Conservation (phyloP, 805 yeast genomes). For the Saccharomycopsis lassenensis region DNA sequence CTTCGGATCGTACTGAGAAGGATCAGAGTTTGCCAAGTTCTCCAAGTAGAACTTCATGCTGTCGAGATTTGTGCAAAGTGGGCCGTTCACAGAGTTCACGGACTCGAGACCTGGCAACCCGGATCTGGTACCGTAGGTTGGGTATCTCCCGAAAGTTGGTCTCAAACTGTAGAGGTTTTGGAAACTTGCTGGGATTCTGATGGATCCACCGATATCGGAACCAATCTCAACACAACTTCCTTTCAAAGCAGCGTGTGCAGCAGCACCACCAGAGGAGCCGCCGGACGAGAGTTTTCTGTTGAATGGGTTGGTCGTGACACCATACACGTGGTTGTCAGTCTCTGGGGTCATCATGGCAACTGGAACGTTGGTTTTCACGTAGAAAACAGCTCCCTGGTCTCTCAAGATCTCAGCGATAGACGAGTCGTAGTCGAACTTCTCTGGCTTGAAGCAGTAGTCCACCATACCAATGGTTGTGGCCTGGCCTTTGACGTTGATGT, state of each 20-base stretch:
- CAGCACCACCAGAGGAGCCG: conserved; percentile 67
- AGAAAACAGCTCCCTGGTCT: conserved; percentile 44
- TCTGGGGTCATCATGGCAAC: conserved; percentile 63
- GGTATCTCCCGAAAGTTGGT: conserved; percentile 47
- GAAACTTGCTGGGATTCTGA: conserved; percentile 59
- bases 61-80: conserved; percentile 23
- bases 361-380: conserved; percentile 57
- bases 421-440: conserved; percentile 8
- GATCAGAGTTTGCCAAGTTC: conserved; percentile 29
- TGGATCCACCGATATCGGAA: conserved; percentile 64
- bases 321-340: conserved; percentile 48
- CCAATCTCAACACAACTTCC: conserved; percentile 58
- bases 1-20: conserved; percentile 41
- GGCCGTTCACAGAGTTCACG: conserved; percentile 28
- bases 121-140: conserved; percentile 22
- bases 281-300: conserved; percentile 51
- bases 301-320: conserved; percentile 48
- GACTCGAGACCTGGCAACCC: conserved; percentile 26
- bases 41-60: conserved; percentile 27
- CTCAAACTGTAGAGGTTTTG: conserved; percentile 50
- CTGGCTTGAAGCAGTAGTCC: conserved; percentile 14
- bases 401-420: conserved; percentile 23
- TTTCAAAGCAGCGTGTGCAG: conserved; percentile 47
- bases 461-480: conserved; percentile 40
- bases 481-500: conserved; percentile 32